These are phyloP conservation scores for Artemisia annua DNA, from an alignment of 129 eudicot species.

Conservation along the genomic window DNA sequence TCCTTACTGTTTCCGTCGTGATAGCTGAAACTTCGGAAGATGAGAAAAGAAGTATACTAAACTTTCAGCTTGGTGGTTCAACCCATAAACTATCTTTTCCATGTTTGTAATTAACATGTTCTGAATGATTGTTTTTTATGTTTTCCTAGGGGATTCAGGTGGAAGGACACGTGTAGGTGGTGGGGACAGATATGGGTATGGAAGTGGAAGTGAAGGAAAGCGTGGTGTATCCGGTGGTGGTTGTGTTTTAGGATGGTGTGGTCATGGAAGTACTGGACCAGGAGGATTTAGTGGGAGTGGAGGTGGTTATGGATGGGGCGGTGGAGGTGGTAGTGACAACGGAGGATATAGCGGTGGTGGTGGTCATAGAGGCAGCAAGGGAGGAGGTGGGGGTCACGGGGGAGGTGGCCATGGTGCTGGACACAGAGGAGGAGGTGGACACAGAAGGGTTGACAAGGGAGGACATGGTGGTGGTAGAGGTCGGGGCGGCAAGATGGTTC, in stretches of 20 bases:
- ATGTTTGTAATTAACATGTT: not conserved
- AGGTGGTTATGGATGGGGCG: constrained; percentile 25
- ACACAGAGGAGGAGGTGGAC: constrained; percentile 19
- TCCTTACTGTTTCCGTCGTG: constrained; percentile 20
- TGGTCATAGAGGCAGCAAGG: constrained; percentile 10
- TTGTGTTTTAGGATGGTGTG: constrained; percentile 39
- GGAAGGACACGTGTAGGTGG: constrained; percentile 16
- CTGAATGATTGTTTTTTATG: constrained; percentile 22
- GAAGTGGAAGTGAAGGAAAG: constrained; percentile 31
- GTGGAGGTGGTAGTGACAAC: constrained; percentile 13
- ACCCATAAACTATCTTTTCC: no score
- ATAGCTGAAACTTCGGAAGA: constrained; percentile 18
- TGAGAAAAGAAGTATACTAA: constrained; percentile 21
- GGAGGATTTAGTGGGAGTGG: constrained; percentile 34
- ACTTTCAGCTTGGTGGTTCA: no score
- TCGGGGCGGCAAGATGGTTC: not conserved
- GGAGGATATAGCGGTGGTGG: constrained; percentile 12
- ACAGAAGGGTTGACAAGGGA: not conserved
- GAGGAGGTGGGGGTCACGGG: constrained; percentile 12
- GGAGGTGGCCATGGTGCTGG: constrained; percentile 33
- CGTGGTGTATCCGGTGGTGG: constrained; percentile 35
- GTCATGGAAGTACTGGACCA: constrained; percentile 36
- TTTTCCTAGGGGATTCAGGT: constrained; percentile 23
- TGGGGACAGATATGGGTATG: constrained; percentile 25
- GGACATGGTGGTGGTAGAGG: constrained; percentile 1